phyloP scores from a whole-genome alignment of 148 eudicot species.

The Vaccinium macrocarpon region DNA sequence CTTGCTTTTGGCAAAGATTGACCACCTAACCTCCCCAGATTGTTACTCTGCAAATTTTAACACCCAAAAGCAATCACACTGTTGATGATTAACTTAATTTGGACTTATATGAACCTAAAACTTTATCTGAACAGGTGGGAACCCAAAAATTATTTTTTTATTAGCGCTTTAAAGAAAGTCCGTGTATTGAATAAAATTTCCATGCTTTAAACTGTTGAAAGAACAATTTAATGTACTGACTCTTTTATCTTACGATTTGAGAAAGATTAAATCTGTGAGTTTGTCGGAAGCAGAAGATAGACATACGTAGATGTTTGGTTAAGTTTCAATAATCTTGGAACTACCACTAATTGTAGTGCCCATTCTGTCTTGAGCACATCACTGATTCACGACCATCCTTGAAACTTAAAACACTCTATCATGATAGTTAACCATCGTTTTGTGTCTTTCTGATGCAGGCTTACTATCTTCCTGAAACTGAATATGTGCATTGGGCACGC shows the following conservation, averaged over 20 bases:
- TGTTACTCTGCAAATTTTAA: not conserved
- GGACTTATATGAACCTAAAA: not conserved
- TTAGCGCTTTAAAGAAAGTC: not conserved
- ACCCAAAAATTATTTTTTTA: not conserved
- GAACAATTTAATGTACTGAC: not conserved
- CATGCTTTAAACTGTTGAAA: not conserved
- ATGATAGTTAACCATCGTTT: not conserved
- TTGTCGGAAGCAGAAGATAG: not conserved
- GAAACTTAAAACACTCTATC: not conserved
- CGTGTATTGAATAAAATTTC: not conserved
- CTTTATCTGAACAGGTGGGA: not conserved
- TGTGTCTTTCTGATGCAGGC: slow-evolving; percentile 49
- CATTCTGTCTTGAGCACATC: not conserved
- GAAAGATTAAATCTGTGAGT: not conserved
- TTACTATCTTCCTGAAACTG: slow-evolving; percentile 95
- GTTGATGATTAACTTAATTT: not conserved
- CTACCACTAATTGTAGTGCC: not conserved
- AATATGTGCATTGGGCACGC: slow-evolving; percentile 88
- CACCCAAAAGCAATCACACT: not conserved
- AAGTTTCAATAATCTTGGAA: not conserved
- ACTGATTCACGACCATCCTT: not conserved
- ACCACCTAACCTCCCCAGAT: too few species aligned
- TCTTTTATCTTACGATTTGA: not conserved
- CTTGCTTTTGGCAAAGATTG: too few species aligned
- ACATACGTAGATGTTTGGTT: not conserved